Base-by-base conservation (phyloP, 169 alveolate genomes). In the Plasmodium vivax region DNA sequence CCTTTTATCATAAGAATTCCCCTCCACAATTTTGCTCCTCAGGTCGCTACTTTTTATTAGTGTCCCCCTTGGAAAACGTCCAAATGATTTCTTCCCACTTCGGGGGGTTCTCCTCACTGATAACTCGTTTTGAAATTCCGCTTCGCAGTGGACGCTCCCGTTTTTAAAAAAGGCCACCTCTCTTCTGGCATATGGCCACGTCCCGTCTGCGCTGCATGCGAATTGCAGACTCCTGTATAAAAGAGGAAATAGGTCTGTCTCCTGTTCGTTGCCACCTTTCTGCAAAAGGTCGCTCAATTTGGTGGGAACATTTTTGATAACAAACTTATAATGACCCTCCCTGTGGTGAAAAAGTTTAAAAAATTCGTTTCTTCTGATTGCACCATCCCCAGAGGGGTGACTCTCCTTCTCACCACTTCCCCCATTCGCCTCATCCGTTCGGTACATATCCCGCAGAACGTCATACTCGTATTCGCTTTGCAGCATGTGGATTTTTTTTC, bases 401-500 rank as follows among this genome's bases (percentile, higher is more conserved):
- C 16, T 27, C 19, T 82, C 19, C 41, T 82, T 47, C 38, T 30
- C 45, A 82, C 23, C 14, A 43, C 34, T 19, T 32, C 56, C 8
- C 54, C 36, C 19, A 12, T 36, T 82, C 77, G 62, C 34, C n/a
- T 82, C 23, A 82, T 82, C 32, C 16, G 38, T 32, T 6, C 23
- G 47, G 27, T 82, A 82, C 6, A 82, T 30, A n/a, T 27, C 71
- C 38, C 51, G 73, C 30, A 82, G 32, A 7, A 51, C 41, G 38
- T 82, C 77, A 51, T 47, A 82, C n/a, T 82, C 90, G 71, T 82
- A 82, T 6, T 47, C 81, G 38, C 41, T 54, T 82, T 82, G 90
- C 38, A 82, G 38, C 3, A 23, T 54, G 36, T 43, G 38, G 36
- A 82, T 82, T 23, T 32, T 16, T 82, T 47, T 56, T 27, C 45